Evolutionary conservation across 2,329 filamentous ascomycete genomes (phyloP), one percentile per base, ranked within the genome.

Genomic region (Cyanodermella asteris): DNA sequence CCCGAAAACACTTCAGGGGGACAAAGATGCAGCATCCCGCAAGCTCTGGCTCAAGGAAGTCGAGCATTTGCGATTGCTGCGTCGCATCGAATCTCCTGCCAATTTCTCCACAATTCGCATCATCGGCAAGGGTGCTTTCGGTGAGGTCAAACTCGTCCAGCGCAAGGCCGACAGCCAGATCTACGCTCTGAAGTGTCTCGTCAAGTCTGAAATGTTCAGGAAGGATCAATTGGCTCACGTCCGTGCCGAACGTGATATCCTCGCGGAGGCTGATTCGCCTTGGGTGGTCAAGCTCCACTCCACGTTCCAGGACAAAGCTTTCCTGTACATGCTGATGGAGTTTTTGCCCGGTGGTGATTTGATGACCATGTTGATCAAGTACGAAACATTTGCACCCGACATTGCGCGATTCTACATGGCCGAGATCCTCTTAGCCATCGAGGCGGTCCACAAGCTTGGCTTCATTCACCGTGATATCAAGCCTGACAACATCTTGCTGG

Each of bases 361-460:
- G 47, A 97, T 97, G 87, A 97, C 87, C 4, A 97, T 97, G 87
- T 61, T 97, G 38, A 97, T 97, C 58, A 97, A 94, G 61, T 97
- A 97, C 44, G 87, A 97, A 49, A 93, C 97, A 47, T 97, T 97
- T 50, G 91, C 81, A 0, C 84, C 94, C 49, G 87, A 97, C 38
- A 94, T 97, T 37, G 97, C 87, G 16, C 71, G 87, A 11, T 97
- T 97, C 53, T 97, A 97, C 53, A 97, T 97, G 67, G 87, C 87
- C 13, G 84, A 97, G 50, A 84, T 94, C 40, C 78, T 91, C 13
- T 64, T 94, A 44, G 87, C 87, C n/a, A 94, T 97, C 37, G 87
- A 97, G 45, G 87, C 87, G 9, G 87, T 97, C 20, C 87, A 97
- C 53, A 91, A 91, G 49, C 64, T 94, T 35, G 87, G 87, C 33